Evolutionary conservation across 257 asterid species (phyloP).

Genomic region (Solanum sitiens): DNA sequence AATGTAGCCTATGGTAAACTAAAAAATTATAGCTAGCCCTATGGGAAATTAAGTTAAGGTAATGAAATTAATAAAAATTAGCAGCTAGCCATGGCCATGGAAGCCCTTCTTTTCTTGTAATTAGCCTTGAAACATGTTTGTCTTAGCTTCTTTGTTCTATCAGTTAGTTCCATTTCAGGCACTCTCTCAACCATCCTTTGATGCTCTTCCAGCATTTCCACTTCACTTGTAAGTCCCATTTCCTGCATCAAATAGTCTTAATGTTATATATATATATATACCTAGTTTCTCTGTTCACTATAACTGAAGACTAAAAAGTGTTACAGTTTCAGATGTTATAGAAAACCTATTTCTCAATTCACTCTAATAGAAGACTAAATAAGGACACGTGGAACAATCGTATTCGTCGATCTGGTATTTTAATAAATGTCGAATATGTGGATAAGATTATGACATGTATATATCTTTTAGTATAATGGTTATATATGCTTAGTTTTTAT

Average conservation of each 20-base stretch:
- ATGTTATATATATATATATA: neutral
- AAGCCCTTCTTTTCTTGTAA: conserved; percentile 73
- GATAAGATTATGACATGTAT: no score
- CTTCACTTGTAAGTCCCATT: conserved; percentile 52
- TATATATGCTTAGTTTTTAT: neutral
- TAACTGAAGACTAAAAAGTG: no score
- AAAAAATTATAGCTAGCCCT: neutral
- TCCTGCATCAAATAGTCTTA: conserved; percentile 21
- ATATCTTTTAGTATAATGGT: no score
- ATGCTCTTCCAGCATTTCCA: conserved; percentile 70
- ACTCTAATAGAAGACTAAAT: neutral
- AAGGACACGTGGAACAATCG: no score
- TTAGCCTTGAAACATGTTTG: conserved; percentile 95
- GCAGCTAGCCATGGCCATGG: neutral
- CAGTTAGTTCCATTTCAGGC: conserved; percentile 76
- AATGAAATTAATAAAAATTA: neutral
- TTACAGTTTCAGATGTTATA: no score
- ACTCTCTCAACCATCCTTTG: conserved; percentile 43
- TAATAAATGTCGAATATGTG: no score
- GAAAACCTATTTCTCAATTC: neutral
- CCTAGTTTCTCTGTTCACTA: neutral
- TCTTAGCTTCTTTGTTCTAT: conserved; percentile 65
- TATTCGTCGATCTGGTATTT: no score
- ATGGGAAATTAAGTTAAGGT: neutral
- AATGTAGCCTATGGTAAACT: neutral